phyloP scores from a whole-genome alignment of 306 rosid genomes.

The Alnus rubra region DNA sequence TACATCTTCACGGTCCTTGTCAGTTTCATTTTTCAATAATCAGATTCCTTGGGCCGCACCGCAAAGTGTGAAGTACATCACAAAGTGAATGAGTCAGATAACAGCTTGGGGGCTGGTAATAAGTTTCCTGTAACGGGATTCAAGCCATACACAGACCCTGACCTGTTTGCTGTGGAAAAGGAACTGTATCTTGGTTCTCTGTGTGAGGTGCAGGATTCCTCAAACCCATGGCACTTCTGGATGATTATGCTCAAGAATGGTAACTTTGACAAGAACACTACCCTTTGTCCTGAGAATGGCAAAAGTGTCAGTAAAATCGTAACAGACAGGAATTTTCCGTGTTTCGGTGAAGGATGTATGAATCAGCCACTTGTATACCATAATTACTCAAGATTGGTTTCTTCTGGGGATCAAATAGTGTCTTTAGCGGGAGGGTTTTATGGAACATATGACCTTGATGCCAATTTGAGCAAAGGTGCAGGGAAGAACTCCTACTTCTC shows the following conservation, averaged over 20 bases:
- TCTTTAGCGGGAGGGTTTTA: slow-evolving; percentile 47
- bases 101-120: slow-evolving; percentile 41
- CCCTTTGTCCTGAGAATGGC: slow-evolving; percentile 60
- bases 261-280: slow-evolving; percentile 53
- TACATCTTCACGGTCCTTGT: not conserved
- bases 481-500: slow-evolving; percentile 49
- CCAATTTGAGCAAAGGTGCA: slow-evolving; percentile 35
- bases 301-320: slow-evolving; percentile 31
- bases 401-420: slow-evolving; percentile 2
- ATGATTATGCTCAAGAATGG: slow-evolving; percentile 65
- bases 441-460: slow-evolving; percentile 63
- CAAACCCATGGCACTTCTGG: slow-evolving; percentile 59
- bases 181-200: slow-evolving; percentile 50
- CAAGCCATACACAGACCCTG: slow-evolving; percentile 37
- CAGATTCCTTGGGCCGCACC: slow-evolving; percentile 17
- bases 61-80: slow-evolving; percentile 32
- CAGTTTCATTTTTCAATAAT: not conserved
- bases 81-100: slow-evolving; percentile 44
- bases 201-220: slow-evolving; percentile 39
- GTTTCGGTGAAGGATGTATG: slow-evolving; percentile 68
- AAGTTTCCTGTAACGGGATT: slow-evolving; percentile 35
- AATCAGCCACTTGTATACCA: slow-evolving; percentile 60
- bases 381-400: slow-evolving; percentile 39
- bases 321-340: slow-evolving; percentile 47
- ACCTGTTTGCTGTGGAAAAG: slow-evolving; percentile 49